Evolutionary conservation across 1,284 basidiomycete genomes (phyloP).

Genomic region (Malassezia furfur): DNA sequence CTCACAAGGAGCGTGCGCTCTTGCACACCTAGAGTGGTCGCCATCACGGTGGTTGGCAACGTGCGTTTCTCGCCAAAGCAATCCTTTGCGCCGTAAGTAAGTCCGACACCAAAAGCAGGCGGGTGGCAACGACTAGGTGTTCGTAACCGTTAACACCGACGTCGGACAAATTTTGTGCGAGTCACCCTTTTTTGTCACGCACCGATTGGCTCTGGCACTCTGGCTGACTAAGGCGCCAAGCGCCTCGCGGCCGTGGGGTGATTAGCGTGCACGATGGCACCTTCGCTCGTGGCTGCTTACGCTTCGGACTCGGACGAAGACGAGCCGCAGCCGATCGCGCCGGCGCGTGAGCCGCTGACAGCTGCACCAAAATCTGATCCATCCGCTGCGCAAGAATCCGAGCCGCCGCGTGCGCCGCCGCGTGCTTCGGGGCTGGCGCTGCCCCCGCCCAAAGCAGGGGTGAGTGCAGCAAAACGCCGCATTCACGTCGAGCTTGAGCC

Average conservation of each 20-base stretch:
- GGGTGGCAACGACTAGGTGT: not conserved
- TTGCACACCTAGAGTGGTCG: not conserved
- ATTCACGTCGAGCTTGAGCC: slow-evolving; percentile 7
- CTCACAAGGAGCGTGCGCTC: slow-evolving; percentile 29
- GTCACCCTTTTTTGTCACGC: not conserved
- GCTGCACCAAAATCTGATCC: no score
- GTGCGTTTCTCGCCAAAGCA: no score
- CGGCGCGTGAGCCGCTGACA: no score
- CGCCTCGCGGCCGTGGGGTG: not conserved
- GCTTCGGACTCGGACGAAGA: slow-evolving; percentile 21
- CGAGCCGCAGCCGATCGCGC: not conserved
- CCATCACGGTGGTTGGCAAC: not conserved
- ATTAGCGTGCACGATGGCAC: not conserved
- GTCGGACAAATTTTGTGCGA: not conserved
- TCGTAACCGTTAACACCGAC: no score
- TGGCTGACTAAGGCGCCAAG: not conserved
- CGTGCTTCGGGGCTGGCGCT: not conserved
- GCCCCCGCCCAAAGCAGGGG: slow-evolving; percentile 9
- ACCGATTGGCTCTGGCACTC: not conserved
- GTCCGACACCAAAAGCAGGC: no score
- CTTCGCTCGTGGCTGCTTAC: slow-evolving; percentile 18
- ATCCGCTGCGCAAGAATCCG: not conserved
- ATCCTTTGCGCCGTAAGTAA: no score
- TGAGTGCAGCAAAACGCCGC: not conserved
- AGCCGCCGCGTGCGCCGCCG: not conserved